Evolutionary conservation across 2,329 filamentous ascomycete genomes (phyloP), one percentile per base, ranked within the genome.

Genomic region (Aspergillus spinulosporus): DNA sequence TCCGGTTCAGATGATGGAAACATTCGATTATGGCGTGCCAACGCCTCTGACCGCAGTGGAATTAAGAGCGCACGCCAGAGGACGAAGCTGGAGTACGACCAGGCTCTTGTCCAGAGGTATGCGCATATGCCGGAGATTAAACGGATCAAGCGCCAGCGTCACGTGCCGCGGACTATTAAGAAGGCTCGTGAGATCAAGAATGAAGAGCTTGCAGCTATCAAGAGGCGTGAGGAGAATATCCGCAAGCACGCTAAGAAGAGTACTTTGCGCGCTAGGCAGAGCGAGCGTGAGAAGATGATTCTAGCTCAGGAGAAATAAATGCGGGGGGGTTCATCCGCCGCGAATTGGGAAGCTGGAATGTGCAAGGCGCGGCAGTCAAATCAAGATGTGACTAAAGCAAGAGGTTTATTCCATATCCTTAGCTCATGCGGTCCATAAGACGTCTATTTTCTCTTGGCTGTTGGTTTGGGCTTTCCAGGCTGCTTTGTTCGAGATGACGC

Each of bases 101-200:
- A 90, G 53, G 88, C 92, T 8, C 79, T 99, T 57, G 85, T 90
- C 67, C 82, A 90, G 67, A 82, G 92, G 62, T 99, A 92, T 77
- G 84, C 86, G 61, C 94, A 99, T 74, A 97, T 99, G 92, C 94
- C 94, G 49, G 93, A 99, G 76, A 89, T 99, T 64, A 85, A 87
- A 66, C 85, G 95, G 53, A 99, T 99, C 73, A 88, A 88, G 67
- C 84, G 92, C 51, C 94, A 99, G 75, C 85, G 94, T 60, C 94
- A 97, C 76, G 78, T 97, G 60, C 94, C 94, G 15, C 90, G 92
- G 80, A 86, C 92, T 56, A 86, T 97, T 63, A 97, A 96, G 87
- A 97, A 97, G 84, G 93, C 93, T 3, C 86, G 83, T 48, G 89
- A 96, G 80, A 97, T 97, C 77, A 99, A 99, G 85, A 78, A 79